Evolutionary conservation across 306 rosid species (phyloP).

Genomic region (Hippophae rhamnoides): DNA sequence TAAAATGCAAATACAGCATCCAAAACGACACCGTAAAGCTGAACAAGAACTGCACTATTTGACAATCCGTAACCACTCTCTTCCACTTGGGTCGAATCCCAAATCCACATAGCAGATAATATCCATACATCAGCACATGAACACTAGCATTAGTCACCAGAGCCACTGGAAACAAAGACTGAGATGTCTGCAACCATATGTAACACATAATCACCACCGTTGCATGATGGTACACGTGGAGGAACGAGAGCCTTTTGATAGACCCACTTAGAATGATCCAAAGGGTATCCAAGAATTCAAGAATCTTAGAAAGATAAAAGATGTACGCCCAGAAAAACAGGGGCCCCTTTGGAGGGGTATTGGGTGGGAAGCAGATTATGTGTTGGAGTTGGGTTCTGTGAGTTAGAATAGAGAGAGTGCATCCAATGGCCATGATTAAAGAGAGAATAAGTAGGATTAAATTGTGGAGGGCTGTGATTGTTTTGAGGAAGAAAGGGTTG

Average conservation of each 20-base stretch:
- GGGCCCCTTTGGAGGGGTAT: slow-evolving; percentile 51
- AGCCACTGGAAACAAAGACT: slow-evolving; percentile 58
- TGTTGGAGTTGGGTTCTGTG: slow-evolving; percentile 29
- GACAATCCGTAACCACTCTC: slow-evolving; percentile 55
- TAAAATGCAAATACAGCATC: slow-evolving; percentile 46
- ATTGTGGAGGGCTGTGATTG: slow-evolving; percentile 53
- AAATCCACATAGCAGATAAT: slow-evolving; percentile 44
- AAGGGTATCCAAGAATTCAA: slow-evolving; percentile 67
- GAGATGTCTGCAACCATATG: slow-evolving; percentile 49
- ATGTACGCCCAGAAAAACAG: slow-evolving; percentile 85
- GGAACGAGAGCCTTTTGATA: slow-evolving; percentile 53
- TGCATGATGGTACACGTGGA: slow-evolving; percentile 85
- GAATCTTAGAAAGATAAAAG: slow-evolving; percentile 68
- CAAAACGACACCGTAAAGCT: slow-evolving; percentile 48
- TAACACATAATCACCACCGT: slow-evolving; percentile 68
- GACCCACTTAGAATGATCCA: slow-evolving; percentile 53
- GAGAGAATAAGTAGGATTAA: slow-evolving; percentile 57
- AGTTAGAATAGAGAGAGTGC: slow-evolving; percentile 34
- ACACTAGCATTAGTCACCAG: slow-evolving; percentile 58
- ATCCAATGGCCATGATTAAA: slow-evolving; percentile 46
- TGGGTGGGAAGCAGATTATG: slow-evolving; percentile 52
- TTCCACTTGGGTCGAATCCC: slow-evolving; percentile 69
- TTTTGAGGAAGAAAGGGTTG: slow-evolving; percentile 27
- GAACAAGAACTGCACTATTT: slow-evolving; percentile 59
- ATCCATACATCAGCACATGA: slow-evolving; percentile 71